phyloP scores from a whole-genome alignment of 345 rosid species.

The Arabidopsis suecica region DNA sequence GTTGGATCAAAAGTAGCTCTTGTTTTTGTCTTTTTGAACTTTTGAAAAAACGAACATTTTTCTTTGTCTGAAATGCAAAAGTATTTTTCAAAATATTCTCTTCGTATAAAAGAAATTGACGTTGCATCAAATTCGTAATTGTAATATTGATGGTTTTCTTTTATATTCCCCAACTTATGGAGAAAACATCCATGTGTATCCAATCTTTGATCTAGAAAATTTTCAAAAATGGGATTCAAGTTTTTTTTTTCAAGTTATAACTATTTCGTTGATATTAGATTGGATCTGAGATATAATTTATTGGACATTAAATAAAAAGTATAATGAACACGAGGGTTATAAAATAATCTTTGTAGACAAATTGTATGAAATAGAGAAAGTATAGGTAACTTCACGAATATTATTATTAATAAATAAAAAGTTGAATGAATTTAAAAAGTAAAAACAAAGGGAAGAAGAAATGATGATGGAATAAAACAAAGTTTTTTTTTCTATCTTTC shows the following conservation, averaged over 20 bases:
- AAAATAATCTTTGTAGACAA: not conserved
- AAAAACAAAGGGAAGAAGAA: conserved; percentile 14
- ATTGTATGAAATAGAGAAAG: not conserved
- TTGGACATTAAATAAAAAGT: not conserved
- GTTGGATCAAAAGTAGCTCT: not conserved
- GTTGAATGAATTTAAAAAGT: conserved; percentile 3
- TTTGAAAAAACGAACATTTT: no score
- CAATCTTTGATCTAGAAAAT: not conserved
- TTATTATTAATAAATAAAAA: not conserved
- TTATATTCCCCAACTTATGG: not conserved
- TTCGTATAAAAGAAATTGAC: not conserved
- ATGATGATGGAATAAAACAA: conserved; percentile 20
- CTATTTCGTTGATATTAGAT: not conserved
- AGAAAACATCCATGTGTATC: not conserved
- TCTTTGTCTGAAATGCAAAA: conserved; percentile 1
- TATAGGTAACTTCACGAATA: conserved; percentile 3
- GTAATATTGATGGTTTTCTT: not conserved
- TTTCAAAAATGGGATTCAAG: not conserved
- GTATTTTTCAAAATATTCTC: not conserved
- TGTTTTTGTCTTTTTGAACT: not conserved
- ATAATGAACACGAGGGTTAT: conserved; percentile 25
- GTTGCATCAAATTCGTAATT: not conserved
- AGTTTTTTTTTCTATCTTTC: conserved; percentile 8
- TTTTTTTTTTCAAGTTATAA: not conserved
- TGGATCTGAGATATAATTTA: not conserved